phyloP scores from a whole-genome alignment of 257 asterid species.

The Haberlea rhodopensis region DNA sequence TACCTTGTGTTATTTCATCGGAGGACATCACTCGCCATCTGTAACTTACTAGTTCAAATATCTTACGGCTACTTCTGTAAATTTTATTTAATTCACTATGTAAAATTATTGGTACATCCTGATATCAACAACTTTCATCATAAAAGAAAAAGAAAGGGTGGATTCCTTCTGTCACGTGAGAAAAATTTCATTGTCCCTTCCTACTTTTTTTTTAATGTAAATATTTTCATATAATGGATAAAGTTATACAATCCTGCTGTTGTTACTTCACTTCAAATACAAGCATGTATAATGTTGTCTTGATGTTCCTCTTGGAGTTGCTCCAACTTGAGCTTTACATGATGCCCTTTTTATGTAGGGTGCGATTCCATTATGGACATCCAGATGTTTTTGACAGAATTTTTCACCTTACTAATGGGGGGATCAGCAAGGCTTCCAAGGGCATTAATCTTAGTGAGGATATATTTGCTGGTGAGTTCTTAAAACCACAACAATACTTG shows the following conservation, averaged over 20 bases:
- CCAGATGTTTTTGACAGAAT: constrained; percentile 96
- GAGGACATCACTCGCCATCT: neutral
- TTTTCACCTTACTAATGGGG: constrained; percentile 96
- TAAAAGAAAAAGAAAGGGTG: neutral
- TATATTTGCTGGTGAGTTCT: constrained; percentile 88
- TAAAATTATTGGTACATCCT: constrained; percentile 6
- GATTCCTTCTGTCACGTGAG: neutral
- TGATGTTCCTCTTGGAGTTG: constrained; percentile 14
- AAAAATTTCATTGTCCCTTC: neutral
- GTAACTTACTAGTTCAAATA: neutral
- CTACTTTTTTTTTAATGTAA: neutral
- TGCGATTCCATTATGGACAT: constrained; percentile 96
- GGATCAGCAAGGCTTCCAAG: constrained; percentile 90
- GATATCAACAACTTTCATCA: constrained; percentile 3
- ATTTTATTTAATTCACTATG: neutral
- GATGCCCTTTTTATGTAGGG: constrained; percentile 43
- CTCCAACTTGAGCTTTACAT: constrained; percentile 15
- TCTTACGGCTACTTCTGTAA: neutral
- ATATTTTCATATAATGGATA: too few relatives aligned
- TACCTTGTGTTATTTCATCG: constrained; percentile 6
- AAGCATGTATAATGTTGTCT: neutral
- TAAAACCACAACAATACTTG: constrained; percentile 18
- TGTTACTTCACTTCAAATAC: neutral
- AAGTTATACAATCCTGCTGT: too few relatives aligned
- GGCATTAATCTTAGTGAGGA: constrained; percentile 98